Conservation (phyloP, 2,329 filamentous ascomycete species). For the Rosellinia necatrix region DNA sequence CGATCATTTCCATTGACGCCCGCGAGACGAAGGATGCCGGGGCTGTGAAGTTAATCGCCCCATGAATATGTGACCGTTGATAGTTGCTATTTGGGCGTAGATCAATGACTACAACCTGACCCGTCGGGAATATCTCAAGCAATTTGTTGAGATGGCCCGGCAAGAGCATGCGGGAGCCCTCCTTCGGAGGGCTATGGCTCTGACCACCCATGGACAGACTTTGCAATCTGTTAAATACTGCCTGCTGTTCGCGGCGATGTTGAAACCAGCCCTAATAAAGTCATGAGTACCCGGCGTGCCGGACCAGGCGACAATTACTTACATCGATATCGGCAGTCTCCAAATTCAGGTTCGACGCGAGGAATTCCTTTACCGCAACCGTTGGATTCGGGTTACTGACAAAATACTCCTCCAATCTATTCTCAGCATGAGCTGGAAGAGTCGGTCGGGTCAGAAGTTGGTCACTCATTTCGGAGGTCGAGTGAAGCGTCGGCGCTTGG, state of each 20-base stretch:
- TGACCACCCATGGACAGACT: constrained; percentile 48
- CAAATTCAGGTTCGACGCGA: constrained; percentile 59
- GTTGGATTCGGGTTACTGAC: constrained; percentile 51
- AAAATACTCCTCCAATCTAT: constrained; percentile 59
- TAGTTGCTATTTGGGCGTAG: constrained; percentile 53
- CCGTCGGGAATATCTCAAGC: constrained; percentile 54
- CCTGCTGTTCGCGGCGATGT: constrained; percentile 55
- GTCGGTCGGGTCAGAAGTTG: constrained; percentile 50
- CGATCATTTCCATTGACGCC: constrained; percentile 56
- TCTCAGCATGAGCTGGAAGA: constrained; percentile 55
- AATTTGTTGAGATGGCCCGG: constrained; percentile 56
- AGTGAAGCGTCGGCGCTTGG: constrained; percentile 31
- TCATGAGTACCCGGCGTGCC: constrained; percentile 23
- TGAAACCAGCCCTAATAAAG: constrained; percentile 54
- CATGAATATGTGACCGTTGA: constrained; percentile 55
- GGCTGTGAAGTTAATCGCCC: constrained; percentile 56
- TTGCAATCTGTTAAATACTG: constrained; percentile 51
- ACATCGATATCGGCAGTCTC: constrained; percentile 57
- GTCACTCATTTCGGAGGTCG: constrained; percentile 48
- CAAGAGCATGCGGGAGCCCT: constrained; percentile 53
- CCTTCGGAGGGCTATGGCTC: constrained; percentile 34
- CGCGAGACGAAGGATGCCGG: constrained; percentile 54
- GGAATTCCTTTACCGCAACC: constrained; percentile 55
- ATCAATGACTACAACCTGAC: constrained; percentile 55
- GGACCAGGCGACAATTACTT: constrained; percentile 26